phyloP scores from a whole-genome alignment of 2,329 filamentous ascomycete genomes.

The Lachnellula cervina region DNA sequence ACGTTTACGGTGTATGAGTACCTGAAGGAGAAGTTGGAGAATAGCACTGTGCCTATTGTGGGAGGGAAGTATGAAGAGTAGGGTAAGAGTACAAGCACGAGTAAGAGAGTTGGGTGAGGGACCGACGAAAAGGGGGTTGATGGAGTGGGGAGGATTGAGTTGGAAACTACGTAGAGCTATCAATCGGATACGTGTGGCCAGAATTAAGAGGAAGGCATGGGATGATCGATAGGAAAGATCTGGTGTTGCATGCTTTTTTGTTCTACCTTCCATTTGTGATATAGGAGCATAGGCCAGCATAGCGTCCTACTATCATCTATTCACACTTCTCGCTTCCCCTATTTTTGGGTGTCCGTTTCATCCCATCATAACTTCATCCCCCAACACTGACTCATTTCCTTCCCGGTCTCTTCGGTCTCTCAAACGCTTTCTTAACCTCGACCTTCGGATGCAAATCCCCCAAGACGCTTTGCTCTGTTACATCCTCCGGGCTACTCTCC shows the following conservation, averaged over 20 bases:
- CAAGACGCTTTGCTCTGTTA: constrained; percentile 61
- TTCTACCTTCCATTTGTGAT: neutral
- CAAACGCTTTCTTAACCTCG: constrained; percentile 64
- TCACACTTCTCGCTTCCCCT: neutral
- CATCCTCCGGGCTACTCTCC: constrained; percentile 62
- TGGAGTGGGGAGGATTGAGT: no score
- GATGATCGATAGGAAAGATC: neutral
- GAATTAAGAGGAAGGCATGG: neutral
- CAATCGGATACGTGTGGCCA: neutral
- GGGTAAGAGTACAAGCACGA: neutral
- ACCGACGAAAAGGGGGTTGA: neutral
- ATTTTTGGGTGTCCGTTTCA: neutral
- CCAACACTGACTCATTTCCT: constrained; percentile 21
- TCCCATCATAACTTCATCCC: neutral
- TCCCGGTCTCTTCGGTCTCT: constrained; percentile 74
- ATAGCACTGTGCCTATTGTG: constrained; percentile 51
- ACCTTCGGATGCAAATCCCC: constrained; percentile 65
- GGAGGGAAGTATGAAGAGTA: constrained; percentile 66
- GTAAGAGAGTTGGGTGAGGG: neutral
- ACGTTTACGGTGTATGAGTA: constrained; percentile 75
- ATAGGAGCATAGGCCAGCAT: constrained; percentile 18
- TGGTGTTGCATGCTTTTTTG: neutral
- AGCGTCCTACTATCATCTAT: constrained; percentile 9
- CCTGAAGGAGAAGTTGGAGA: constrained; percentile 68
- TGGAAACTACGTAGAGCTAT: neutral